Base-by-base conservation (phyloP, 345 rosid genomes). In the Lenwebbia sp. region DNA sequence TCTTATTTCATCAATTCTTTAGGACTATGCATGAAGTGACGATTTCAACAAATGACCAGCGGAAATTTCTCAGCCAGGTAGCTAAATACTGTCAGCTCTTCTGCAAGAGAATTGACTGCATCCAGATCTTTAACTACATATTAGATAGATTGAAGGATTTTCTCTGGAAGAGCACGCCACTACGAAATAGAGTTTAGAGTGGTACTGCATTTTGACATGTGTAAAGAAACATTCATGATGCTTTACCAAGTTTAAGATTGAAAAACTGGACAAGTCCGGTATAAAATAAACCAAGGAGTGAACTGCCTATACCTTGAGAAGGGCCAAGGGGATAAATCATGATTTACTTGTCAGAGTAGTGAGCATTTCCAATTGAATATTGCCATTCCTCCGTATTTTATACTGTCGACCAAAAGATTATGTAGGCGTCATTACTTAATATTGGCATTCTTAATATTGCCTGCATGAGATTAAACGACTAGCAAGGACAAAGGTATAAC, bases 1-100 rank as follows among this genome's bases (percentile, higher is more conserved):
- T 82, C 25, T 28, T 33, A 30, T 85, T 56, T 54, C 26, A 54
- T 54, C 62, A 54, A 76, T 76, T 44, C 75, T 87, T 88, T 86
- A 94, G 97, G 95, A 86, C 91, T 85, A 90, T 90, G 94, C 95
- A 93, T 89, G 97, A 94, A 90, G 92, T 94, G 83, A 93, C 94
- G 28, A 91, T 94, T 86, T 92, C 95, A 65, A 93, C 97, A 82
- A 88, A 47, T 88, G 97, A 93, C 90, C 90, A 92, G 88, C 95
- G 93, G 83, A 93, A 93, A 88, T 93, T 94, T 85, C 92, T 93
- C 12, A 88, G 93, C 65, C 94, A 92, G 97, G 97, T 94, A 89
- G 50, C 78, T 74, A 30, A 85, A 33, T 55, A 81, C 84, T 78
- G 87, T 37, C 83, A n/a, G 82, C 40, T 89, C 54, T 86, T 25